Percentiles rank a stretch among this genome's conserved stretches.
Evolutionary conservation across 768 basidiomycete species (phyloP).

Genomic region (Hydnum rufescens): DNA sequence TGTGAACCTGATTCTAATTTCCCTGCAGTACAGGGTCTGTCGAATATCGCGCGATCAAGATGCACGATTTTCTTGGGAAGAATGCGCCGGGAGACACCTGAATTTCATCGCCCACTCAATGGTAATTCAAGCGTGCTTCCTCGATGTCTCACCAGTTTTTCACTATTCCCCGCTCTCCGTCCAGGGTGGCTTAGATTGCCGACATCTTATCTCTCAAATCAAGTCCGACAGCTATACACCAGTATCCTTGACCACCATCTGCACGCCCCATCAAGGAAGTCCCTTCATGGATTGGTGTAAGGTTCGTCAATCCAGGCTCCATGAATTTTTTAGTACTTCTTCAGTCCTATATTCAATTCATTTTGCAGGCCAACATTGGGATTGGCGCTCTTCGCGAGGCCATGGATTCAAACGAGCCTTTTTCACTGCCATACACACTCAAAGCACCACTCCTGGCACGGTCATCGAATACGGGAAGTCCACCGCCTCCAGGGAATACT

Average conservation of each 20-base stretch:
- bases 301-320: slow-evolving; percentile 25
- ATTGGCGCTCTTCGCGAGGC: slow-evolving; percentile 32
- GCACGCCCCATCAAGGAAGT: slow-evolving; percentile 87
- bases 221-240: slow-evolving; percentile 69
- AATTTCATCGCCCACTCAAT: slow-evolving; percentile 96
- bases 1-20: background rate
- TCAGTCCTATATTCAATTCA: too few species aligned
- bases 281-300: slow-evolving; percentile 99
- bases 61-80: slow-evolving; percentile 50
- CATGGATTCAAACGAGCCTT: slow-evolving; percentile 4
- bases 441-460: slow-evolving; percentile 23
- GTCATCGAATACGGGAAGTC: slow-evolving; percentile 8
- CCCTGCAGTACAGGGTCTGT: slow-evolving; percentile 68
- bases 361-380: slow-evolving; percentile 67
- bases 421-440: slow-evolving; percentile 22
- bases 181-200: slow-evolving; percentile 76
- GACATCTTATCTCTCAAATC: slow-evolving; percentile 76
- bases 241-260: slow-evolving; percentile 68
- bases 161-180: background rate
- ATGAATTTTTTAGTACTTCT: background rate
- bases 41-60: slow-evolving; percentile 48
- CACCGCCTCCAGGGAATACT: slow-evolving; percentile 7
- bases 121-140: slow-evolving; percentile 18
- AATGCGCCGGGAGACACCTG: slow-evolving; percentile 57
- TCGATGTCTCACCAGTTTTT: background rate